Evolutionary conservation across 2,329 filamentous ascomycete species (phyloP), one percentile per base, ranked within the genome.

Genomic region (Orbilia oligospora): DNA sequence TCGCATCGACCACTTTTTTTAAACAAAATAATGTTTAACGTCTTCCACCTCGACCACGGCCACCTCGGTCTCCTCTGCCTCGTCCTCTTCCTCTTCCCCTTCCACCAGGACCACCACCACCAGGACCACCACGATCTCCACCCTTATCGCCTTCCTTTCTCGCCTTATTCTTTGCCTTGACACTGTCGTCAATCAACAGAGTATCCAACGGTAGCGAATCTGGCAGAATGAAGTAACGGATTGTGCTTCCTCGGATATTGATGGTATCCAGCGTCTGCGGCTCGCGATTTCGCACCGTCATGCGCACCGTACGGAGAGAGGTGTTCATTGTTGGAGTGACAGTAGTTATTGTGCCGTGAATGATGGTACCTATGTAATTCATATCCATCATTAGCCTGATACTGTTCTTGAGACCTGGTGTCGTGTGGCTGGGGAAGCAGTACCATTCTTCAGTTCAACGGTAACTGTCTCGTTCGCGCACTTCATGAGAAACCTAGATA

Each of bases 311-410:
- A 83, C 94, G 93, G 76, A 99, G 90, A 63, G 94, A 92, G 72
- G 94, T 97, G 88, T 99, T 99, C 96, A 99, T 99, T 86, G 97
- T 93, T 10, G 97, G 96, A 5, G 94, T 96, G 83, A 99, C 94
- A 44, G 94, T 96, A 77, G 94, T 94, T 85, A 99, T 97, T 81
- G 96, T 98, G 86, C 96, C 96, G 85, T 97, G 93, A 82, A 98
- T 90, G 83, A 98, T 97, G 82, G 96, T 97, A 86, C 95, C 94
- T 97, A 83, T 38, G 38, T 9, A 16, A 44, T 61, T 33, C 24
- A 55, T 41, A n/a, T 33, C 8, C 30, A n/a, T 41, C 9, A 56
- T 67, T 68, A 61, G 51, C 36, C 36, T n/a, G 58, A 72, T 69
- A 80, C 69, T 77, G 36, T 51, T 27, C 33, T 55, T 64, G 8